These are phyloP conservation scores for Nitzschia palea DNA, from an alignment of 108 stramenopile genomes.

Conservation along the genomic window DNA sequence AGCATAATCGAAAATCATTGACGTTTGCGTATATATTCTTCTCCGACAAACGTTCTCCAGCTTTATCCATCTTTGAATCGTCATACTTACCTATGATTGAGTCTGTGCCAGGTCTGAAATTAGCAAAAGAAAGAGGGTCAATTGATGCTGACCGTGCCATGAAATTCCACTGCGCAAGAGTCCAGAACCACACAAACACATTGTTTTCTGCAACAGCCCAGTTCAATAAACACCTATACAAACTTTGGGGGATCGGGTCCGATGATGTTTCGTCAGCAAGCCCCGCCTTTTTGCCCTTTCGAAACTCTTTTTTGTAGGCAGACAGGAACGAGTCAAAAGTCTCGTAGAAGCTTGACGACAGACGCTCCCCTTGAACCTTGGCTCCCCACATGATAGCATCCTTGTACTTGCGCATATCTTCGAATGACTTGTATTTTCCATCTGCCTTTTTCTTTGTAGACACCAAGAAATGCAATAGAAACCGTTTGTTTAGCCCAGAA, in stretches of 20 bases:
- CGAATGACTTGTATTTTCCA: neutral
- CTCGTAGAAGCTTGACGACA: conserved; percentile 6
- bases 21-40: conserved; percentile 43
- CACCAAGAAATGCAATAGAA: neutral
- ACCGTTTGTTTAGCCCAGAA: neutral
- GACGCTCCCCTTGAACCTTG: conserved; percentile 1
- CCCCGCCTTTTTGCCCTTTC: conserved; percentile 16
- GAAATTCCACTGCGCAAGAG: conserved; percentile 35
- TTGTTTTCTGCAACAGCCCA: conserved; percentile 22
- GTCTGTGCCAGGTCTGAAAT: conserved; percentile 23
- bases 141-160: conserved; percentile 30
- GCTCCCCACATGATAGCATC: conserved; percentile 37
- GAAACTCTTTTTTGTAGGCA: conserved; percentile 17
- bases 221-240: conserved; percentile 16
- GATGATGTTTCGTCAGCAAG: conserved; percentile 19
- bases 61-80: conserved; percentile 25
- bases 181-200: conserved; percentile 25
- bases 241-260: conserved; percentile 28
- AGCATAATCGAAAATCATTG: neutral
- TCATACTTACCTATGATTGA: conserved; percentile 26
- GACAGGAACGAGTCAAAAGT: conserved; percentile 24
- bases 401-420: conserved; percentile 32
- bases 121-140: conserved; percentile 17
- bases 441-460: neutral
- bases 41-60: conserved; percentile 23